Conservation (phyloP, 192 early-diverging fungal species). For the Entophlyctis helioformis region DNA sequence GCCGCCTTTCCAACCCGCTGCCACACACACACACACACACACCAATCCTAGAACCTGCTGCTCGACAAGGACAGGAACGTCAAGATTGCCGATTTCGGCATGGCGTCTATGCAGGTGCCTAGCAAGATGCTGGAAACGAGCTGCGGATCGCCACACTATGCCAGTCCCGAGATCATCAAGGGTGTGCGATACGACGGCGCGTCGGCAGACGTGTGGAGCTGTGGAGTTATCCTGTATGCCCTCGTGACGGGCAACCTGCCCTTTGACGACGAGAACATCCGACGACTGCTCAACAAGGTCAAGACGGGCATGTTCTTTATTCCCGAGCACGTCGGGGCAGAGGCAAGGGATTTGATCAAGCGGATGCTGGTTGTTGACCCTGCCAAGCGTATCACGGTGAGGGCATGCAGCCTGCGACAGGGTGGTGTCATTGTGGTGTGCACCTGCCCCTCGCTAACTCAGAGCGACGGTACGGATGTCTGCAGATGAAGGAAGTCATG, state of each 20-base stretch:
- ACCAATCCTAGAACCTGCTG: slow-evolving; percentile 55
- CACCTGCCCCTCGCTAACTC: background rate
- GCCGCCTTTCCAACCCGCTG: no score
- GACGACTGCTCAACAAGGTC: slow-evolving; percentile 46
- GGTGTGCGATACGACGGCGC: slow-evolving; percentile 54
- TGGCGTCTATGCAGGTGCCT: slow-evolving; percentile 55
- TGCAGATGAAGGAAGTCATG: slow-evolving; percentile 41
- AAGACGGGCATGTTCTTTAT: slow-evolving; percentile 49
- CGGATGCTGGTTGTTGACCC: slow-evolving; percentile 93
- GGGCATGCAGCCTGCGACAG: background rate
- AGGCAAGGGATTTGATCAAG: slow-evolving; percentile 66
- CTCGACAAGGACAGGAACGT: slow-evolving; percentile 85
- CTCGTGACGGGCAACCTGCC: slow-evolving; percentile 60
- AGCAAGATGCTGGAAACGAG: slow-evolving; percentile 48
- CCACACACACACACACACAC: no score
- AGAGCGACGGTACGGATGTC: background rate
- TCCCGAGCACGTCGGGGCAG: slow-evolving; percentile 68
- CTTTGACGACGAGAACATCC: slow-evolving; percentile 67
- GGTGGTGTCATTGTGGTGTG: background rate
- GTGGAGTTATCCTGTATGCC: slow-evolving; percentile 63
- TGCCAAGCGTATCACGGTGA: slow-evolving; percentile 31
- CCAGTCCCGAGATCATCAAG: slow-evolving; percentile 63
- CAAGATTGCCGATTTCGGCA: slow-evolving; percentile 96
- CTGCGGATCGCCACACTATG: slow-evolving; percentile 65
- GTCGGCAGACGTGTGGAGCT: slow-evolving; percentile 60